Conservation (phyloP, 129 eudicot genomes). For the Sambucus nigra region DNA sequence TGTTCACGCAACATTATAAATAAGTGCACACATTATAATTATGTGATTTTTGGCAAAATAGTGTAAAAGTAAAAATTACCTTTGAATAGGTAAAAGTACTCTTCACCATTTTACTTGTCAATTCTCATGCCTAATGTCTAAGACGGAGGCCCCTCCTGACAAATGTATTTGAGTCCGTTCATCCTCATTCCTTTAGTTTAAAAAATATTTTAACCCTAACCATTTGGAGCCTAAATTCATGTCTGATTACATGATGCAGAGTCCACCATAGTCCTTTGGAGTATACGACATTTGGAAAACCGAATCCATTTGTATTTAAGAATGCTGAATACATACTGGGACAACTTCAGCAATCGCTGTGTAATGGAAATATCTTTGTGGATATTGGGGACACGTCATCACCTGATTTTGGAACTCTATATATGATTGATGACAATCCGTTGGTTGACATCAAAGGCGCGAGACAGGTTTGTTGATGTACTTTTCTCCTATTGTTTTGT, state of each 20-base stretch:
- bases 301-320: slow-evolving; percentile 40
- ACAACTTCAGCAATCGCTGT: slow-evolving; percentile 22
- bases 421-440: slow-evolving; percentile 94
- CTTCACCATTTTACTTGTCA: too few species aligned
- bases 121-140: too few species aligned
- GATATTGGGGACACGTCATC: slow-evolving; percentile 11
- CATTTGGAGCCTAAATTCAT: too few species aligned
- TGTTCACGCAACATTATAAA: too few species aligned
- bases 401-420: slow-evolving; percentile 38
- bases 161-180: too few species aligned
- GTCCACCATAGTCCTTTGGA: slow-evolving; percentile 45
- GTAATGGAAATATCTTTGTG: slow-evolving; percentile 11
- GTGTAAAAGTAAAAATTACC: too few species aligned
- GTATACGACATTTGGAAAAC: slow-evolving; percentile 44
- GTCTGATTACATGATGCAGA: slow-evolving; percentile 19
- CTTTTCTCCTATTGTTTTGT: neutral
- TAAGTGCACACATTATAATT: too few species aligned
- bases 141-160: too few species aligned
- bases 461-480: slow-evolving; percentile 42
- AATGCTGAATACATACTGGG: slow-evolving; percentile 36
- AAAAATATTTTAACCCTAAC: too few species aligned
- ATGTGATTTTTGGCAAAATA: too few species aligned
- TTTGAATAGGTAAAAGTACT: too few species aligned
- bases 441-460: slow-evolving; percentile 88
- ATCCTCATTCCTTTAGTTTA: too few species aligned